Conservation (phyloP, 352 stramenopile genomes). For the Pythium oligandrum region DNA sequence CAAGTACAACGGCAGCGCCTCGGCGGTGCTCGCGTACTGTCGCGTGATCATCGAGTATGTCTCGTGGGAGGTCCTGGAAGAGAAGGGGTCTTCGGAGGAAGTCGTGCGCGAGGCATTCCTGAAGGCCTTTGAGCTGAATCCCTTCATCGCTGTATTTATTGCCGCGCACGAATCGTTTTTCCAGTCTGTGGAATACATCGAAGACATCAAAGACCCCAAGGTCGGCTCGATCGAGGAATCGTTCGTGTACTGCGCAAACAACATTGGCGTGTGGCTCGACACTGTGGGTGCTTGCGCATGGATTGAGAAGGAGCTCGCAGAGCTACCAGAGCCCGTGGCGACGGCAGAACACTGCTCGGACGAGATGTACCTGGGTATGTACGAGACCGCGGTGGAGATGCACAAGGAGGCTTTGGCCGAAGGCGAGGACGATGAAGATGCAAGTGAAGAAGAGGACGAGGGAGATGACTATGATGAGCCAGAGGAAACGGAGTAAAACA, state of each 20-base stretch:
- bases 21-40: conserved; percentile 76
- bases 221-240: conserved; percentile 78
- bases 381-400: conserved; percentile 83
- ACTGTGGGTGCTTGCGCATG: conserved; percentile 75
- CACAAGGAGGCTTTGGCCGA: conserved; percentile 60
- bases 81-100: conserved; percentile 71
- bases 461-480: neutral
- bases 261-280: conserved; percentile 83
- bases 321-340: conserved; percentile 36
- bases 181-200: conserved; percentile 76
- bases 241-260: conserved; percentile 74
- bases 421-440: conserved; percentile 22
- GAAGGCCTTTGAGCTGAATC: conserved; percentile 69
- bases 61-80: conserved; percentile 84
- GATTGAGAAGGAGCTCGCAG: conserved; percentile 77
- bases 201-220: conserved; percentile 70
- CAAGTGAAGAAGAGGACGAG: conserved; percentile 12
- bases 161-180: conserved; percentile 76
- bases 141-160: conserved; percentile 82
- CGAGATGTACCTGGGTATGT: conserved; percentile 87
- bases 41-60: conserved; percentile 85
- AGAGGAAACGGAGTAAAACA: conserved; percentile 3
- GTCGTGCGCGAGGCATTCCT: conserved; percentile 65
- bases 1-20: conserved; percentile 41
- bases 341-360: conserved; percentile 54